Evolutionary conservation across 192 early-diverging fungal species (phyloP), one percentile per base, ranked within the genome.

Genomic region (Coemansia sp.): DNA sequence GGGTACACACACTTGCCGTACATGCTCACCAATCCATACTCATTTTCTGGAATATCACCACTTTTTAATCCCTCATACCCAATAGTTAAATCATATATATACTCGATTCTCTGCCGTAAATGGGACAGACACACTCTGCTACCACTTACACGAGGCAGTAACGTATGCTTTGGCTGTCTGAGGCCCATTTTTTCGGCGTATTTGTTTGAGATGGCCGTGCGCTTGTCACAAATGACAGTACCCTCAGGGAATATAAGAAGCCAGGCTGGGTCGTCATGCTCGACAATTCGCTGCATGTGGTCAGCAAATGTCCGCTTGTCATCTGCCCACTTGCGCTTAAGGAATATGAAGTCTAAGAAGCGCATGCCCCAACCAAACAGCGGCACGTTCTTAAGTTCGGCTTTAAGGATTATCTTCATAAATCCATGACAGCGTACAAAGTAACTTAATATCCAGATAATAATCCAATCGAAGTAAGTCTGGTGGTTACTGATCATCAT

Each of bases 231-330:
- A 30, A 94, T 85, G 11, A 95, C 88, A 17, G 96, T 98, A 60
- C 96, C 97, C 78, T 98, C 97, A 0, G 97, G 97, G 82, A 95
- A 98, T 21, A 98, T 86, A 20, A 96, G 83, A 24, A 98, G 86
- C 95, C 93, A 95, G 46, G 94, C 80, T 19, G 94, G 94, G 24
- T 87, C 78, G 32, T 88, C 76, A 8, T 75, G 76, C 10, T 74
- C 68, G 59, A 88, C 76, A 14, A 86, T 87, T 33, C 71, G 72
- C 52, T 64, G 57, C 66, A 91, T 76, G 53, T 89, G 90, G 4
- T 82, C 64, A 39, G 74, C 61, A 67, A 93, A 86, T 11, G 76
- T 85, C 19, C 75, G 73, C 60, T 87, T 84, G 82, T 95, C 94
- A 61, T 91, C 82, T 17, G 83, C 86, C 87, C 88, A 90, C 61